A percentile compares a stretch with the other conserved stretches of the same genome.
Evolutionary conservation across 169 alveolate species (phyloP).

Genomic region (Babesia sp.): DNA sequence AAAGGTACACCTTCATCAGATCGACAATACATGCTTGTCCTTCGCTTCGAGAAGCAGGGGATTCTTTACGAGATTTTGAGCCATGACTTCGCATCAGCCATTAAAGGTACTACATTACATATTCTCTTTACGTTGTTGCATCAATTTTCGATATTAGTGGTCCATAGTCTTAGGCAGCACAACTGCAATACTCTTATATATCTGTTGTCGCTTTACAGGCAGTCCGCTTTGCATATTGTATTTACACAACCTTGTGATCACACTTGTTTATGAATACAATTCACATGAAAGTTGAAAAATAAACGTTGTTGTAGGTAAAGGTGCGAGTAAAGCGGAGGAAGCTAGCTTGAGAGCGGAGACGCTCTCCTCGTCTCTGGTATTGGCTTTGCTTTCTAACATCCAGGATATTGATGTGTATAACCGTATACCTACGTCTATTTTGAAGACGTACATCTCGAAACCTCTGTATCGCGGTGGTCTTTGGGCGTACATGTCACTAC

Average conservation of each 20-base stretch:
- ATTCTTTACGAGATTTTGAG: constrained; percentile 15
- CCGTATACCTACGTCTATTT: constrained; percentile 33
- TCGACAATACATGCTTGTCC: constrained; percentile 26
- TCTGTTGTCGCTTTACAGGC: too few relatives aligned
- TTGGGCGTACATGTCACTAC: constrained; percentile 64
- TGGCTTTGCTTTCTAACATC: constrained; percentile 1
- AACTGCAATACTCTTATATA: too few relatives aligned
- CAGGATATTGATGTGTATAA: neutral
- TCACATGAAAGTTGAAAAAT: too few relatives aligned
- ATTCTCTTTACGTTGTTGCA: too few relatives aligned
- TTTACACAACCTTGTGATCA: too few relatives aligned
- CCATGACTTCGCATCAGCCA: constrained; percentile 20
- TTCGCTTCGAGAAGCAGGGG: constrained; percentile 24
- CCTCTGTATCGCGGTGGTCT: constrained; percentile 58
- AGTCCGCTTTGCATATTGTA: too few relatives aligned
- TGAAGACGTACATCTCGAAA: constrained; percentile 30
- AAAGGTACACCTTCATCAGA: neutral
- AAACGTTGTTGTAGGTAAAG: neutral
- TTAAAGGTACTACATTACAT: neutral
- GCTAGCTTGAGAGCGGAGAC: neutral
- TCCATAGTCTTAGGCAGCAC: too few relatives aligned
- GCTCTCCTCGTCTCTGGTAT: constrained; percentile 12
- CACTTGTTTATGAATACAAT: too few relatives aligned
- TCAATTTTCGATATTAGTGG: too few relatives aligned
- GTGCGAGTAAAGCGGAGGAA: neutral